Base-by-base conservation (phyloP, 768 basidiomycete genomes). In the Tephrocybe sp. region DNA sequence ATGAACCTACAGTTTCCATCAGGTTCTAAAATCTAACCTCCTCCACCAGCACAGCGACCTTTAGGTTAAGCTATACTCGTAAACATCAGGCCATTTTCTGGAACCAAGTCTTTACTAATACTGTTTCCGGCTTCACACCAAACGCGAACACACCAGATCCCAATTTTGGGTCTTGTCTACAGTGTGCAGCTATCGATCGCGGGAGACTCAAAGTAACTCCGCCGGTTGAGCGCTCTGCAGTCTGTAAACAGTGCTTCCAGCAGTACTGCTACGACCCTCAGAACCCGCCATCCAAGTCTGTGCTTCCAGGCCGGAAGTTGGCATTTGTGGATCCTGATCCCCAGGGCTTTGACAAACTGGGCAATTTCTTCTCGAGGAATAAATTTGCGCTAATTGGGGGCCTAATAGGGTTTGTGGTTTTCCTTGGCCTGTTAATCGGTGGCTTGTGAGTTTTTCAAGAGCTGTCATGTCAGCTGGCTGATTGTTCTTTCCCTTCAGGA, bases 111-210 rank as follows among this genome's bases (percentile, higher is more conserved):
- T 75, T 76, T 54, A 54, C 57, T 18, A 83, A 80, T 57, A 74
- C 72, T 18, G 69, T 81, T 34, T 75, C 75, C 15, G 87, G 87
- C 12, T 86, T 84, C 64, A 63, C 70, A 12, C 79, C 83, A 23
- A 77, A 85, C 42, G 69, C 79, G 30, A 84, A 78, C 50, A 64
- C 61, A 4, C 70, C 82, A 24, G 88, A 90, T 77, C 52, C 77
- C 73, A 56, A 80, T 68, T 75, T 85, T 46, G 75, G 83, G 2
- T 73, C 71, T 31, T 92, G 90, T 57, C 70, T 93, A 18, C 80
- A 80, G 60, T 86, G 91, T 62, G 80, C 83, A 27, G 70, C 69
- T 22, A 63, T 82, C 44, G 80, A 82, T 53, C 75, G 80, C 10
- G 74, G 73, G 1, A 71, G 79, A n/a, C 53, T 69, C 41, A 75